phyloP scores from a whole-genome alignment of 148 eudicot genomes.

The Chenopodium album region DNA sequence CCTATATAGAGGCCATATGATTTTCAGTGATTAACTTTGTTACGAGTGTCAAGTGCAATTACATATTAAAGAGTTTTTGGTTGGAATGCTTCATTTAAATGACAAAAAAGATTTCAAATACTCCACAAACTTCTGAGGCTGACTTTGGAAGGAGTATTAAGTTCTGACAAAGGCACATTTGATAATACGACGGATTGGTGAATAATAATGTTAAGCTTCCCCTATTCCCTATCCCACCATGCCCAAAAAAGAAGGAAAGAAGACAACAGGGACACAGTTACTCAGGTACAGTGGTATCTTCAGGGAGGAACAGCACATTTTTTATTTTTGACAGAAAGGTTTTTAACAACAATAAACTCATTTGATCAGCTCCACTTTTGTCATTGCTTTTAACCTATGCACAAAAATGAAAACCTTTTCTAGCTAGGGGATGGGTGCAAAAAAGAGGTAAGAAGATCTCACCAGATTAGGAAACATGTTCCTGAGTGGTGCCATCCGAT shows the following conservation, averaged over 20 bases:
- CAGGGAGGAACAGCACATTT: slow-evolving; percentile 3
- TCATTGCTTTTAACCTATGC: background rate
- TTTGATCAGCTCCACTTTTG: background rate
- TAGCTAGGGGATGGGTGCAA: background rate
- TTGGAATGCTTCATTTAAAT: background rate
- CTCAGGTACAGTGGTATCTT: background rate
- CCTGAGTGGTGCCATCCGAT: slow-evolving; percentile 97
- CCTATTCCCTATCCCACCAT: background rate
- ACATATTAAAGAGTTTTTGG: background rate
- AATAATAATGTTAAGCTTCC: background rate
- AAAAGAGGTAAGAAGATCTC: slow-evolving; percentile 26
- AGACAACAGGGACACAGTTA: background rate
- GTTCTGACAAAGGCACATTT: background rate
- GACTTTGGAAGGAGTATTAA: background rate
- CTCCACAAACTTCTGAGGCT: no score
- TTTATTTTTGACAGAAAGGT: no score
- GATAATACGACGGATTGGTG: background rate
- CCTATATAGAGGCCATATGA: background rate
- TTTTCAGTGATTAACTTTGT: background rate
- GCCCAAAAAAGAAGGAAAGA: background rate
- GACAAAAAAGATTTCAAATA: no score
- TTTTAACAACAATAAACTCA: background rate
- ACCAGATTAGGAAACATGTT: slow-evolving; percentile 99
- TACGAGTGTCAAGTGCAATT: background rate
- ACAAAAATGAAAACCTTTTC: background rate